Conservation (phyloP, 73 alveolate species). For the Stentor coeruleus region DNA sequence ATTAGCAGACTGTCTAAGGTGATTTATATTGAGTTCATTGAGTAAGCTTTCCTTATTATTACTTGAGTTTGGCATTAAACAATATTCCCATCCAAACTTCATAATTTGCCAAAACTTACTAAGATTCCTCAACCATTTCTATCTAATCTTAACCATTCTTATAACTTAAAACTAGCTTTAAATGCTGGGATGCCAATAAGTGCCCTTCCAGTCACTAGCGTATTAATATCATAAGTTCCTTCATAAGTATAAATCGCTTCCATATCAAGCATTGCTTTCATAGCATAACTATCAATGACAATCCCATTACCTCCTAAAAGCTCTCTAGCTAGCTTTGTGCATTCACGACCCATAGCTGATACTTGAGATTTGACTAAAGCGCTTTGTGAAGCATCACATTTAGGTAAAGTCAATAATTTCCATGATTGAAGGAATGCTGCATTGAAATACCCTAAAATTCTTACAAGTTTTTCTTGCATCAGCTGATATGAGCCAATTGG, state of each 20-base stretch:
- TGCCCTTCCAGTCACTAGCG: slow-evolving; percentile 50
- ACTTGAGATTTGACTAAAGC: neutral
- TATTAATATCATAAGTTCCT: slow-evolving; percentile 64
- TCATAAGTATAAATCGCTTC: slow-evolving; percentile 38
- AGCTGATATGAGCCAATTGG: slow-evolving; percentile 38
- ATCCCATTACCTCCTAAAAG: slow-evolving; percentile 80
- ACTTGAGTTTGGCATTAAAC: too few species aligned
- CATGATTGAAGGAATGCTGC: slow-evolving; percentile 1
- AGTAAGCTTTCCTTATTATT: too few species aligned
- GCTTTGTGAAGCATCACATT: neutral
- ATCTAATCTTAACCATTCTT: too few species aligned
- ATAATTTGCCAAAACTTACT: too few species aligned
- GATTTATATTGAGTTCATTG: too few species aligned
- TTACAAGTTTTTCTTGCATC: slow-evolving; percentile 28
- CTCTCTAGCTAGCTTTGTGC: neutral
- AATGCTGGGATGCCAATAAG: slow-evolving; percentile 51
- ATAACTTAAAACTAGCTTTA: too few species aligned
- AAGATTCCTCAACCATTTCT: too few species aligned
- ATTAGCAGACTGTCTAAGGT: too few species aligned
- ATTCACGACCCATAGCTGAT: neutral
- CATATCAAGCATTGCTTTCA: slow-evolving; percentile 34
- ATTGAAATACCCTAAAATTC: neutral
- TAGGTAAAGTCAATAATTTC: neutral
- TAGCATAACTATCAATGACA: slow-evolving; percentile 16
- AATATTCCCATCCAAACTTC: too few species aligned